These are phyloP conservation scores for Moelleriella libera DNA, from an alignment of 2,329 filamentous ascomycete species.

Conservation along the genomic window DNA sequence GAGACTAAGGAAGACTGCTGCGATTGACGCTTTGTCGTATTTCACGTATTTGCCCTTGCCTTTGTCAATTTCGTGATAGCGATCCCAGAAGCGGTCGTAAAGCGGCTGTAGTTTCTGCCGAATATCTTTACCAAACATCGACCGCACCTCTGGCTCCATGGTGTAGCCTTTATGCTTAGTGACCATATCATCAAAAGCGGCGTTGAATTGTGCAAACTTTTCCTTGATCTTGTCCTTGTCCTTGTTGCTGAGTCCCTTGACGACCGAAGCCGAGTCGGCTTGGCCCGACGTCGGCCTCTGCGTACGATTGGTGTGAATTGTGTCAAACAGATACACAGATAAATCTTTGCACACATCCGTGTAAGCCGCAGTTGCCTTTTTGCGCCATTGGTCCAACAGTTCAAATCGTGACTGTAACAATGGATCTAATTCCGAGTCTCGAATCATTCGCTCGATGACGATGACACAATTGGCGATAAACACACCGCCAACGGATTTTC, in stretches of 20 bases:
- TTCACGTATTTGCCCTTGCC: constrained; percentile 97
- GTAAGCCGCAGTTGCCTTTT: constrained; percentile 71
- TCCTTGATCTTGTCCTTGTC: constrained; percentile 94
- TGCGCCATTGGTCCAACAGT: constrained; percentile 70
- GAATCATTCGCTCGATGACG: constrained; percentile 73
- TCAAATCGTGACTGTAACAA: constrained; percentile 54
- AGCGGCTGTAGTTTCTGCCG: constrained; percentile 86
- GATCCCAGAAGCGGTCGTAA: constrained; percentile 90
- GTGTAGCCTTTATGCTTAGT: constrained; percentile 65
- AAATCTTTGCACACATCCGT: constrained; percentile 81
- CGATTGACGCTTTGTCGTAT: constrained; percentile 78
- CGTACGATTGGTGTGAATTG: constrained; percentile 73
- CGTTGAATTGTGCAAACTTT: constrained; percentile 89
- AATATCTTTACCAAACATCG: constrained; percentile 68
- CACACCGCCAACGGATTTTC: constrained; percentile 67
- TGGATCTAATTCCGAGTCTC: constrained; percentile 61
- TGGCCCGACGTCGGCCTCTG: constrained; percentile 60
- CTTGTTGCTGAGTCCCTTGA: constrained; percentile 74
- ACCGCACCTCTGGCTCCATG: constrained; percentile 85
- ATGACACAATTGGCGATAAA: constrained; percentile 83
- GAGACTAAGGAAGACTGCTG: constrained; percentile 45
- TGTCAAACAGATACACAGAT: constrained; percentile 72
- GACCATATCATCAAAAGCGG: constrained; percentile 79
- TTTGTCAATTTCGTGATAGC: constrained; percentile 95
- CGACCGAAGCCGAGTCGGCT: constrained; percentile 66